Evolutionary conservation across 1,139 yeast genomes (phyloP), one percentile per base, ranked within the genome.

Genomic region (Saccharomycopsis crataegensis): DNA sequence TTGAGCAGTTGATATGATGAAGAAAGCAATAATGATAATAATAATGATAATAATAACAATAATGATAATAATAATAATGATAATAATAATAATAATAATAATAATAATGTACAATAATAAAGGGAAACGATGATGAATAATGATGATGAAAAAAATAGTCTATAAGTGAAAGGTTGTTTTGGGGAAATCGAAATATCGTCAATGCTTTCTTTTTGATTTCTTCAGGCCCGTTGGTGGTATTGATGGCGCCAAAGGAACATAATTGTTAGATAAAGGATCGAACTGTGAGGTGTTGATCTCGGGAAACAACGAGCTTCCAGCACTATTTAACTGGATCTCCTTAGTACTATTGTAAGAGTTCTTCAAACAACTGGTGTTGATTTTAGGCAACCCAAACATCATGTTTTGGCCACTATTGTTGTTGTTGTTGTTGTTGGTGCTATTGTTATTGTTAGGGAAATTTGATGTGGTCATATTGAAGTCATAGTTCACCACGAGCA

Each of bases 271-370:
- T 9, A 22, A 31, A 8, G 58, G 57, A 22, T 54, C 46, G 49
- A 56, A 56, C 34, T 56, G 58, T n/a, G 54, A 44, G n/a, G 43
- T 16, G 22, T 53, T 49, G 9, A 46, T 49, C 3, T 51, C 55
- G 8, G 58, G 58, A 43, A 56, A 56, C 42, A 56, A 46, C 22
- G 57, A 56, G 50, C 58, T 48, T 17, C 55, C 51, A 14, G 58
- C 57, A 44, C 57, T 54, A 43, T 54, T 55, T n/a, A 53, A 45
- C 40, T 43, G 54, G 8, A 46, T 43, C 8, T 43, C 51, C 14
- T 44, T 36, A 6, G 42, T 22, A 14, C 28, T 36, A 11, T 31
- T 44, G 47, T 44, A 44, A 8, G n/a, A 9, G 6, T 17, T 22
- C 28, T 22, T 22, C 28, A 4, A 4, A 22, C 28, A 22, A 22